These are phyloP conservation scores for Nitzschia sp. DNA, from an alignment of 108 stramenopile genomes.

Conservation along the genomic window DNA sequence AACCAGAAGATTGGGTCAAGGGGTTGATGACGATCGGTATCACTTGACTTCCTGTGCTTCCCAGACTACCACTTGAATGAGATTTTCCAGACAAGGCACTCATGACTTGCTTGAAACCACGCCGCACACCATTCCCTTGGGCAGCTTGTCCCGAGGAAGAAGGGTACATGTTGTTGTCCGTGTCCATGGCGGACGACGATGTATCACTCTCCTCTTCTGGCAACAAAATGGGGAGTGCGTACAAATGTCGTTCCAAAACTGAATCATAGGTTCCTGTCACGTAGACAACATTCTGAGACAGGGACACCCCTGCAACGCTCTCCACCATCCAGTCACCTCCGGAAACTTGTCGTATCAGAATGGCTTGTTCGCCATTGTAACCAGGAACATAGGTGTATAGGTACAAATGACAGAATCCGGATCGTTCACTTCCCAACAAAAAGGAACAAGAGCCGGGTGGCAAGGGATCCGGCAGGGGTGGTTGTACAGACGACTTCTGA, in stretches of 20 bases:
- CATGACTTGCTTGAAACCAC: constrained; percentile 58
- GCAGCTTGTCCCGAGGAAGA: not conserved
- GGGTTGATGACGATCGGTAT: not conserved
- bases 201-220: constrained; percentile 7
- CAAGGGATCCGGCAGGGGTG: constrained; percentile 45
- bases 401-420: constrained; percentile 84
- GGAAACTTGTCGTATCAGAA: constrained; percentile 54
- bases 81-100: constrained; percentile 45
- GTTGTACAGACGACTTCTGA: constrained; percentile 10
- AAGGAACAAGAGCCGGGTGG: constrained; percentile 74
- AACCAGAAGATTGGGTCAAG: not conserved
- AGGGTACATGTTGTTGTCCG: not conserved
- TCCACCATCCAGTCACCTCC: constrained; percentile 81
- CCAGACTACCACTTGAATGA: not conserved
- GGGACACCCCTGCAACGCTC: constrained; percentile 69
- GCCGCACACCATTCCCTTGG: constrained; percentile 44
- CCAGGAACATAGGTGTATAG: constrained; percentile 78
- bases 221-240: constrained; percentile 57
- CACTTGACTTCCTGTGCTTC: constrained; percentile 3
- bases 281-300: constrained; percentile 69
- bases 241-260: constrained; percentile 81
- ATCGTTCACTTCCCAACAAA: constrained; percentile 80
- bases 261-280: constrained; percentile 81
- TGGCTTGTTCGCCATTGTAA: constrained; percentile 48
- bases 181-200: constrained; percentile 11